A percentile compares a stretch with the other conserved stretches of the same genome.
Evolutionary conservation across 495 filamentous ascomycete species (phyloP).

Genomic region (Cryomyces minteri): DNA sequence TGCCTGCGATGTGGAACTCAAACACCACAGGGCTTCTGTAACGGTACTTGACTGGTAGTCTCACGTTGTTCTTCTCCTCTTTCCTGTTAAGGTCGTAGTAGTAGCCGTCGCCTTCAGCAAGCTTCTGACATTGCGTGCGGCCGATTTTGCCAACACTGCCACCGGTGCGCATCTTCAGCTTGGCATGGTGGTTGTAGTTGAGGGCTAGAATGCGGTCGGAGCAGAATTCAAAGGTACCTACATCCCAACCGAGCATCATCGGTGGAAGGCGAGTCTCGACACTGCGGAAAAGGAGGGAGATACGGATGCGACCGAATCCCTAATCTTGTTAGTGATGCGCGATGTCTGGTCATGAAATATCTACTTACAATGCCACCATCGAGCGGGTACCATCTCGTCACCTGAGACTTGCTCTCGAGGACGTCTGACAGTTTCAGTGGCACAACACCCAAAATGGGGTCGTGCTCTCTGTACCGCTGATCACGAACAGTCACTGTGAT

Average conservation of each 20-base stretch:
- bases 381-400: conserved; percentile 48
- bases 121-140: conserved; percentile 33
- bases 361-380: conserved; percentile 37
- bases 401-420: conserved; percentile 68
- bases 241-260: conserved; percentile 72
- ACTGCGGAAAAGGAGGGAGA: conserved; percentile 72
- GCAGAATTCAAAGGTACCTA: conserved; percentile 78
- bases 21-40: conserved; percentile 80
- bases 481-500: conserved; percentile 80
- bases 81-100: conserved; percentile 48
- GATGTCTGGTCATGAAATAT: not conserved
- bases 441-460: conserved; percentile 83
- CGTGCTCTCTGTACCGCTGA: conserved; percentile 73
- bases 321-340: conserved; percentile 39
- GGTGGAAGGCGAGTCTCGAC: conserved; percentile 71
- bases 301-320: conserved; percentile 77
- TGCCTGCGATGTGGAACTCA: conserved; percentile 54
- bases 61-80: conserved; percentile 35
- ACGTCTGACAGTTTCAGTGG: conserved; percentile 75
- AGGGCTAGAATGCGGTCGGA: conserved; percentile 43
- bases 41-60: conserved; percentile 72
- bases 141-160: conserved; percentile 59
- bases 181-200: conserved; percentile 38
- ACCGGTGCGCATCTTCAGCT: conserved; percentile 64
- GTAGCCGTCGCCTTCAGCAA: conserved; percentile 39